Conservation (phyloP, 2,329 filamentous ascomycete species). For the Claviceps spartinae region DNA sequence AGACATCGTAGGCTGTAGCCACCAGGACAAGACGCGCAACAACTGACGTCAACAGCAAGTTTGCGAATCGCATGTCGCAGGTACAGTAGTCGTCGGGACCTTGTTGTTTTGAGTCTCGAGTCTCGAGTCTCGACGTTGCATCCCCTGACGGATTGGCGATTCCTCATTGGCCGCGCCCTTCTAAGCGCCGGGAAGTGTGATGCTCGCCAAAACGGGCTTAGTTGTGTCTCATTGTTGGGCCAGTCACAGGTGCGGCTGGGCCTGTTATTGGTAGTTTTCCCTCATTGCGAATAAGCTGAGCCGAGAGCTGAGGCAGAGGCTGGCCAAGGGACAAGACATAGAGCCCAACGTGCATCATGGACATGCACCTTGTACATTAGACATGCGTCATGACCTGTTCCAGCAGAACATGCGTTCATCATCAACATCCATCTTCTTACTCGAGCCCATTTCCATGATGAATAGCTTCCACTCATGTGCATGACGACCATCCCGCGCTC, state of each 20-base stretch:
- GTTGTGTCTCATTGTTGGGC: slow-evolving; percentile 2
- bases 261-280: background rate
- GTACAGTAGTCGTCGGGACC: no score
- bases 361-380: background rate
- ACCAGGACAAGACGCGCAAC: no score
- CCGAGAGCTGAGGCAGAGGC: background rate
- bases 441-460: background rate
- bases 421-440: no score
- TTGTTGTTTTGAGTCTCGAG: no score
- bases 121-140: background rate
- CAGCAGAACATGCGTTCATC: background rate
- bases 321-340: background rate
- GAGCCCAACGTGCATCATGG: background rate
- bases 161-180: slow-evolving; percentile 5
- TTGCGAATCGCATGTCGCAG: no score
- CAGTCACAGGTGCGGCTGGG: slow-evolving; percentile 4
- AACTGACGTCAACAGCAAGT: no score
- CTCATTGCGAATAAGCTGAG: background rate
- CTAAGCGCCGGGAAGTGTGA: slow-evolving; percentile 14
- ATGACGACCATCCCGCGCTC: background rate
- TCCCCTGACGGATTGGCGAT: background rate
- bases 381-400: background rate
- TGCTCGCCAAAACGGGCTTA: slow-evolving; percentile 3
- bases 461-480: background rate
- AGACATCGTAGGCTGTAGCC: no score